Conservation (phyloP, 768 basidiomycete genomes). For the Calocybe indica region DNA sequence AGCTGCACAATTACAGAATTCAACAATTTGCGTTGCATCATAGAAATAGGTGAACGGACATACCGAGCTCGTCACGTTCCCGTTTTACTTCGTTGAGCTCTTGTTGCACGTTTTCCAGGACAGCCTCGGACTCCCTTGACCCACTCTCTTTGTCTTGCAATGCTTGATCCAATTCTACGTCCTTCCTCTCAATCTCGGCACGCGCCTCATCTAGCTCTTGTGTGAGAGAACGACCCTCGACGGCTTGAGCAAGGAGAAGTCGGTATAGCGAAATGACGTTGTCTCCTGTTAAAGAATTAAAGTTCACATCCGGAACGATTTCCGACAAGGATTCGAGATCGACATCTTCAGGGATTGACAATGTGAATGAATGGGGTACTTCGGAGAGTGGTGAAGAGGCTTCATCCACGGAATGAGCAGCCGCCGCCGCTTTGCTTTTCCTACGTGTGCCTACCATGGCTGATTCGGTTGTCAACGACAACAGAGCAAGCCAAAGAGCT, state of each 20-base stretch:
- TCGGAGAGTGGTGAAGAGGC: conserved; percentile 25
- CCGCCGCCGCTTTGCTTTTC: conserved; percentile 51
- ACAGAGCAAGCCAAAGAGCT: conserved; percentile 16
- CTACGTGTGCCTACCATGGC: conserved; percentile 50
- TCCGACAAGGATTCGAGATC: conserved; percentile 53
- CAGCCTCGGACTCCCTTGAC: conserved; percentile 48
- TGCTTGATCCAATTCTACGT: conserved; percentile 81
- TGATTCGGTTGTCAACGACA: background rate
- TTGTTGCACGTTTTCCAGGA: conserved; percentile 44
- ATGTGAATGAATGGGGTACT: conserved; percentile 25
- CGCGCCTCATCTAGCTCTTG: conserved; percentile 66
- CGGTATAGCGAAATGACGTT: conserved; percentile 59
- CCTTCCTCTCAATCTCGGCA: conserved; percentile 64
- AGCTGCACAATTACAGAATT: conserved; percentile 26
- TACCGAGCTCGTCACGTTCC: conserved; percentile 66
- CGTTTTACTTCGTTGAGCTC: conserved; percentile 52
- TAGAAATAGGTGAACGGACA: conserved; percentile 14
- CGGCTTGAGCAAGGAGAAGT: conserved; percentile 49
- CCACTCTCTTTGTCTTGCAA: conserved; percentile 70
- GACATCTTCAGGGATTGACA: conserved; percentile 62
- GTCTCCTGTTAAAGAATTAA: conserved; percentile 53
- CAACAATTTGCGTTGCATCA: conserved; percentile 11
- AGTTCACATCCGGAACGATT: conserved; percentile 55
- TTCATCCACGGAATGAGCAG: conserved; percentile 24
- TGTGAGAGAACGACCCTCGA: conserved; percentile 47